Evolutionary conservation across 139 green algal species (phyloP).

Genomic region (Penium margaritaceum): DNA sequence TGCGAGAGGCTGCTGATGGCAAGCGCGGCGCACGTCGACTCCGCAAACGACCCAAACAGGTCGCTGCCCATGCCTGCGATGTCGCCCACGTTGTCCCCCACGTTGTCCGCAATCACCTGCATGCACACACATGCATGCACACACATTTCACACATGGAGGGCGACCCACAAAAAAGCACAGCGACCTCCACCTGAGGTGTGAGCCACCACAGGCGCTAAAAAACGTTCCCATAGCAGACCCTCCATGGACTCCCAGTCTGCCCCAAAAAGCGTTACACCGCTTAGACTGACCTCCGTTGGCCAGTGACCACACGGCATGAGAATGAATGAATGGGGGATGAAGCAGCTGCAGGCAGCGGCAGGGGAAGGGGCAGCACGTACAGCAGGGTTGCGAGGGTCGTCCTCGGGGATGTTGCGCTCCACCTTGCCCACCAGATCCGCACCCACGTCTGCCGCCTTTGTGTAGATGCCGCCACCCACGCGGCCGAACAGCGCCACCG

Average conservation of each 20-base stretch:
- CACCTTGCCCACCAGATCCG: slow-evolving; percentile 95
- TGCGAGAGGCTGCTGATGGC: slow-evolving; percentile 46
- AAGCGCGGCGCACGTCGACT: slow-evolving; percentile 61
- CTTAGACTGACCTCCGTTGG: background rate
- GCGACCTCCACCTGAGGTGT: too few species aligned
- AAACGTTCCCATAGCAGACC: too few species aligned
- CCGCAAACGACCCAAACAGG: slow-evolving; percentile 73
- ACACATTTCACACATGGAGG: too few species aligned
- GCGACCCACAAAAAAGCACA: too few species aligned
- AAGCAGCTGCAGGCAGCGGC: too few species aligned
- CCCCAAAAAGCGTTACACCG: too few species aligned
- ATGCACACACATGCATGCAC: background rate
- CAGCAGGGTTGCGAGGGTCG: slow-evolving; percentile 92
- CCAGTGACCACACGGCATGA: background rate
- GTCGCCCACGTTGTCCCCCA: slow-evolving; percentile 96
- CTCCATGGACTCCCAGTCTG: too few species aligned
- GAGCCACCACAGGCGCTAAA: too few species aligned
- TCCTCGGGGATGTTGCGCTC: slow-evolving; percentile 72
- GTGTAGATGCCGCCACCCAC: slow-evolving; percentile 96
- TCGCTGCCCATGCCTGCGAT: slow-evolving; percentile 96
- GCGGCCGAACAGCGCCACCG: slow-evolving; percentile 81
- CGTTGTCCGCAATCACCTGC: slow-evolving; percentile 62
- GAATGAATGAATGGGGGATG: background rate
- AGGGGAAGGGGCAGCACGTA: slow-evolving; percentile 57
- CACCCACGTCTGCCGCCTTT: slow-evolving; percentile 94